Evolutionary conservation across 345 rosid species (phyloP).

Genomic region (Tarenaya hassleriana): DNA sequence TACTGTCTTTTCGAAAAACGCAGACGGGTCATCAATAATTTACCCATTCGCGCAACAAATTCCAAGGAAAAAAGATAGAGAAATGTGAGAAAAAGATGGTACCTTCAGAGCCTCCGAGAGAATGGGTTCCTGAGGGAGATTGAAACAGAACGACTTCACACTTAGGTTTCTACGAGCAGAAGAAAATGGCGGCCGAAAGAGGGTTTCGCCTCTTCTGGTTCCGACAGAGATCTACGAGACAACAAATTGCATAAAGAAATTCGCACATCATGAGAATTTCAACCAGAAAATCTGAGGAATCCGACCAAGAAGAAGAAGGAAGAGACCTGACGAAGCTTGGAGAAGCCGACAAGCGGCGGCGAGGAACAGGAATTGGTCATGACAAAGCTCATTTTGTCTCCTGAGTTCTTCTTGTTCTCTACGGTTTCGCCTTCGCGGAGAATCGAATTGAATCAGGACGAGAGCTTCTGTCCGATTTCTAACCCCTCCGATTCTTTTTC

Average conservation of each 20-base stretch:
- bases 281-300: too few relatives aligned
- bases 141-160: slow-evolving; percentile 26
- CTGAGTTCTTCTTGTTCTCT: too few relatives aligned
- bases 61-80: not conserved
- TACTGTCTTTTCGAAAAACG: not conserved
- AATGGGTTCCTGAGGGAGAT: slow-evolving; percentile 33
- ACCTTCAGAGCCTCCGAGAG: slow-evolving; percentile 34
- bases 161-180: slow-evolving; percentile 22
- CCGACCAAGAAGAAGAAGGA: too few relatives aligned
- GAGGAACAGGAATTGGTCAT: too few relatives aligned
- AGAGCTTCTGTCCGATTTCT: too few relatives aligned
- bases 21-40: not conserved
- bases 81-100: not conserved
- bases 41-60: slow-evolving; percentile 1
- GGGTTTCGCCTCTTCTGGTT: slow-evolving; percentile 7
- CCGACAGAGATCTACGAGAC: slow-evolving; percentile 21
- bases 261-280: too few relatives aligned
- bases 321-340: too few relatives aligned
- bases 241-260: not conserved
- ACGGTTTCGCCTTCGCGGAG: too few relatives aligned
- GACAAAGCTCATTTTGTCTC: too few relatives aligned
- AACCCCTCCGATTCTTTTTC: too few relatives aligned
- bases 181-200: not conserved
- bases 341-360: too few relatives aligned
- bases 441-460: too few relatives aligned